phyloP scores from a whole-genome alignment of 2,329 filamentous ascomycete genomes.

The Parastagonospora nodorum region DNA sequence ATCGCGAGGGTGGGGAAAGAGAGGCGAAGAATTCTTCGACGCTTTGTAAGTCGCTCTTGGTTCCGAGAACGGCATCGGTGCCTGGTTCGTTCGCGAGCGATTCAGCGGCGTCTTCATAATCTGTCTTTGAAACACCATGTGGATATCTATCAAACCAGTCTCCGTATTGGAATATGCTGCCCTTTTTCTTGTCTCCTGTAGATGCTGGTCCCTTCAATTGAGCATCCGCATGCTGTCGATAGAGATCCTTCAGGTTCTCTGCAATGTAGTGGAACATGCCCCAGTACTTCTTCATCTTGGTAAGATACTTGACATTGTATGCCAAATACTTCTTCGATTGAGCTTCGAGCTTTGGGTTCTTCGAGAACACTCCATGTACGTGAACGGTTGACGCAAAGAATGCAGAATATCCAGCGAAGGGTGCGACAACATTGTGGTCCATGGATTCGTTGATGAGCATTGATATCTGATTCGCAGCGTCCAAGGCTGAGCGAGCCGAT shows the following conservation, averaged over 20 bases:
- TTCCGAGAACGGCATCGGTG: conserved; percentile 85
- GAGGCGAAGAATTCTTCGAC: conserved; percentile 93
- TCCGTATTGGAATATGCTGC: conserved; percentile 85
- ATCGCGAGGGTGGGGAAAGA: conserved; percentile 65
- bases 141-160: conserved; percentile 98
- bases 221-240: conserved; percentile 83
- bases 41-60: conserved; percentile 87
- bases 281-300: conserved; percentile 97
- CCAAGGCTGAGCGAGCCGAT: conserved; percentile 75
- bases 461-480: conserved; percentile 86
- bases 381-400: conserved; percentile 95
- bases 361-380: conserved; percentile 87
- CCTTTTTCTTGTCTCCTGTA: conserved; percentile 38
- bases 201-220: conserved; percentile 67
- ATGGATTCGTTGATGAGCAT: conserved; percentile 80
- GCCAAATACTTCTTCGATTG: conserved; percentile 82
- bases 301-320: conserved; percentile 86
- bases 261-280: conserved; percentile 98
- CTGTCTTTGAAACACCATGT: conserved; percentile 82
- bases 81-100: conserved; percentile 74
- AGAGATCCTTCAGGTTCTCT: conserved; percentile 88
- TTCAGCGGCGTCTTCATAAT: conserved; percentile 77
- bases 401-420: conserved; percentile 92
- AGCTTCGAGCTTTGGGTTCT: conserved; percentile 74
- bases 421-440: conserved; percentile 80